phyloP scores from a whole-genome alignment of 179 eudicot species.

The Spinacia oleracea region DNA sequence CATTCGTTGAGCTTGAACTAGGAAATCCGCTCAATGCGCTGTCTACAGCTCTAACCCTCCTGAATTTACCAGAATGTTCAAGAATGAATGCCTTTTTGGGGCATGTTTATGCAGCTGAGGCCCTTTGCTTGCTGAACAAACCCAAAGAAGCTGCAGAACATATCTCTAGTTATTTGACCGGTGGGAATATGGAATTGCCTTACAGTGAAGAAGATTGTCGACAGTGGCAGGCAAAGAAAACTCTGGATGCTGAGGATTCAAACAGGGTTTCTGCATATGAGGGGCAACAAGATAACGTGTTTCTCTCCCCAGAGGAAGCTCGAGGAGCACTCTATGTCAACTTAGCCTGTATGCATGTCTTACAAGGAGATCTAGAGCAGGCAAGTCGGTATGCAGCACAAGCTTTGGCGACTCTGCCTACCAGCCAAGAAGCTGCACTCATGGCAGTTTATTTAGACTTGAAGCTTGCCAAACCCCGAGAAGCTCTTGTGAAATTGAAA shows the following conservation, averaged over 20 bases:
- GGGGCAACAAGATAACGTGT: constrained; percentile 39
- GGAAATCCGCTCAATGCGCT: constrained; percentile 74
- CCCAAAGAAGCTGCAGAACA: constrained; percentile 85
- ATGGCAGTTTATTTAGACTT: constrained; percentile 74
- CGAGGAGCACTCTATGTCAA: constrained; percentile 65
- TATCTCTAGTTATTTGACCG: constrained; percentile 55
- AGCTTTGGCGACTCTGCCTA: constrained; percentile 56
- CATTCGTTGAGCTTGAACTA: constrained; percentile 72
- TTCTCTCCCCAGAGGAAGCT: constrained; percentile 75
- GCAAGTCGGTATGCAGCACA: constrained; percentile 50
- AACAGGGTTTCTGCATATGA: constrained; percentile 30
- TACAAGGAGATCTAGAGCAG: constrained; percentile 72
- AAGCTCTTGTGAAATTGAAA: constrained; percentile 73
- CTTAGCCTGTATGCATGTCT: constrained; percentile 55
- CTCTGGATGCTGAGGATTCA: constrained; percentile 56
- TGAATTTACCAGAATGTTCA: constrained; percentile 64
- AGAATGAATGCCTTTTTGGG: constrained; percentile 62
- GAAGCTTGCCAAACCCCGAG: constrained; percentile 50
- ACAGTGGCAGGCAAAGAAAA: constrained; percentile 55
- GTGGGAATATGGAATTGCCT: constrained; percentile 55
- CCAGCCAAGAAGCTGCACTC: constrained; percentile 58
- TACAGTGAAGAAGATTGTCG: constrained; percentile 76
- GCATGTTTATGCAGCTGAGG: constrained; percentile 86
- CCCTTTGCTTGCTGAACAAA: constrained; percentile 76
- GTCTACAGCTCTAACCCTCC: constrained; percentile 53